Evolutionary conservation across 495 filamentous ascomycete species (phyloP), one percentile per base, ranked within the genome.

Genomic region (Pyronema omphalodes): DNA sequence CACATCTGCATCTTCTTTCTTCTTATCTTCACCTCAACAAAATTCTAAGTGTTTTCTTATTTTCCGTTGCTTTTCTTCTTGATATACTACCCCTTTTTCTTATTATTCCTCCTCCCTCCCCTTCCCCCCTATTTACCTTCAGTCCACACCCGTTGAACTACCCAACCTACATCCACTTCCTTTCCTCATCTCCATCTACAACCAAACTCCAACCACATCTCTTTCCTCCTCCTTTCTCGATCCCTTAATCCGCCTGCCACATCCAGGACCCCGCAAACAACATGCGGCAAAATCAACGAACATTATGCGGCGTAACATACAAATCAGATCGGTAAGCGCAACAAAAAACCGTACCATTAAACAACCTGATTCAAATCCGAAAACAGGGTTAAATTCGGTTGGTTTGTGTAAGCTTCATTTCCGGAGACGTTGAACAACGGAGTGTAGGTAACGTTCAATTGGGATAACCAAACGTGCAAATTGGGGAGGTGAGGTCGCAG

Each of bases 401-500:
- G 87, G 52, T 73, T 73, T 0, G 86, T 84, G 58, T 69, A 79
- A 0, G 81, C 86, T 40, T 51, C 45, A 6, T 71, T 68, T 9
- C 60, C 71, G 17, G 8, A 9, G 1, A 72, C 70, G 49, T 80
- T 62, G 5, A 66, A 73, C 57, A 93, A 67, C 0, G 79, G 71
- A 1, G 85, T 78, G 66, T 93, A 93, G 0, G 87, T 93, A 19
- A 86, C 71, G 58, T 94, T 93, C 35, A 93, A 69, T 74, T 93
- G 87, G n/a, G 70, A 73, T 7, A 83, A 76, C 86, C 84, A 94
- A 0, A 75, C 75, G 1, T 88, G 87, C 39, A 74, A 94, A 40
- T 66, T 65, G 0, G 85, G 81, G 23, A n/a, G n/a, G n/a, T n/a
- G n/a, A n/a, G n/a, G n/a, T n/a, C n/a, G n/a, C n/a, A n/a, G n/a